Evolutionary conservation across 139 green algal species (phyloP).

Genomic region (Coelastrella sp.): DNA sequence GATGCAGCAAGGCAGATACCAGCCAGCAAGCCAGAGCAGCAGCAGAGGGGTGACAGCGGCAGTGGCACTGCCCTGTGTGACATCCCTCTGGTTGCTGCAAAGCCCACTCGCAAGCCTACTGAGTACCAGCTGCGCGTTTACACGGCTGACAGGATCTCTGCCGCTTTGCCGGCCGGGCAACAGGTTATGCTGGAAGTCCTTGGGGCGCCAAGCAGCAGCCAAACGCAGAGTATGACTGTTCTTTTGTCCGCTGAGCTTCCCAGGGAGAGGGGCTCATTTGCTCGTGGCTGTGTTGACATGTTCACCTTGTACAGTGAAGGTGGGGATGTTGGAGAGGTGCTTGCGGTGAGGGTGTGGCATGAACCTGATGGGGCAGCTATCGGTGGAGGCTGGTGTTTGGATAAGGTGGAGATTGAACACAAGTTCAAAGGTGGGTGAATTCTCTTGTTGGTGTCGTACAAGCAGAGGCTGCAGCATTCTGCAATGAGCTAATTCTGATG

Average conservation of each 20-base stretch:
- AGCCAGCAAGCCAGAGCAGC: background rate
- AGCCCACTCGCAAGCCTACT: background rate
- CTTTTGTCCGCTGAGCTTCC: constrained; percentile 1
- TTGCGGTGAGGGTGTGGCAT: constrained; percentile 18
- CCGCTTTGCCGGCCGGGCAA: constrained; percentile 9
- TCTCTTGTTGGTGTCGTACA: no score
- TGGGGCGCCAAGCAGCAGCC: background rate
- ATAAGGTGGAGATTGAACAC: background rate
- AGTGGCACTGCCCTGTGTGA: background rate
- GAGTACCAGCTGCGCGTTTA: constrained; percentile 30
- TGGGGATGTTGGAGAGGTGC: background rate
- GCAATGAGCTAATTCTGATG: background rate
- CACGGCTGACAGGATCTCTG: constrained; percentile 29
- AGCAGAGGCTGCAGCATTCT: background rate
- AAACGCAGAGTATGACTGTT: background rate
- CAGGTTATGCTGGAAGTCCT: constrained; percentile 9
- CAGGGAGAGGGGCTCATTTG: background rate
- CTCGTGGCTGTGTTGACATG: background rate
- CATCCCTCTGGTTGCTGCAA: constrained; percentile 8
- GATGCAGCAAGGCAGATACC: background rate
- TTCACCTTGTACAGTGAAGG: background rate
- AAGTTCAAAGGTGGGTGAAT: constrained; percentile 5
- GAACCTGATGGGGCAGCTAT: constrained; percentile 9
- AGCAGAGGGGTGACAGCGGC: background rate
- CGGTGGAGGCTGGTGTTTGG: constrained; percentile 32